Evolutionary conservation across 2,329 filamentous ascomycete genomes (phyloP).

Genomic region (Colletotrichum somersetense): DNA sequence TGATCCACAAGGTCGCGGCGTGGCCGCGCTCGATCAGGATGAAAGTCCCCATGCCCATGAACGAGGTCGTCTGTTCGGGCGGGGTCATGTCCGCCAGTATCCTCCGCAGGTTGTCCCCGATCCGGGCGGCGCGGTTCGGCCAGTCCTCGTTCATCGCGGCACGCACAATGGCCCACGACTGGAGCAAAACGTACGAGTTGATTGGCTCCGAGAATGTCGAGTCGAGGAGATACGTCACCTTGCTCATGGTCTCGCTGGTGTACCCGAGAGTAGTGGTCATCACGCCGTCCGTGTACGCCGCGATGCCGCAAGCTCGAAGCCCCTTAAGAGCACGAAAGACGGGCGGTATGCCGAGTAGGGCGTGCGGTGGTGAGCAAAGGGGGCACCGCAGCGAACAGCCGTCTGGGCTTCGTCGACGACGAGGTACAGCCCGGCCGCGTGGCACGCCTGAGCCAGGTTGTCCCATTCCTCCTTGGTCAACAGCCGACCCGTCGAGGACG

Average conservation of each 20-base stretch:
- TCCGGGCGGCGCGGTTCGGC: neutral
- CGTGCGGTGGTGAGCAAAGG: neutral
- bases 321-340: slow-evolving; percentile 1
- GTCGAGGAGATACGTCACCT: neutral
- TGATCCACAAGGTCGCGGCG: neutral
- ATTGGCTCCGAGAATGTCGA: slow-evolving; percentile 1
- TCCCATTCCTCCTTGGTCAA: neutral
- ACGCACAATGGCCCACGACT: neutral
- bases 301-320: neutral
- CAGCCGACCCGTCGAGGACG: neutral
- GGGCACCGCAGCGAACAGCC: neutral
- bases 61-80: neutral
- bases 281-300: neutral
- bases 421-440: neutral
- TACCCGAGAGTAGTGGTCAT: neutral
- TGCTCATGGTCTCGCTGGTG: neutral
- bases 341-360: neutral
- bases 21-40: neutral
- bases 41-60: neutral
- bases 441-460: neutral
- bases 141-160: neutral
- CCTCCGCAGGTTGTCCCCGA: neutral
- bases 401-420: neutral
- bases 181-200: neutral
- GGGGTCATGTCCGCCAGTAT: neutral